These are phyloP conservation scores for Aspergillus clavatus DNA, from an alignment of 2,329 filamentous ascomycete species.

Conservation along the genomic window DNA sequence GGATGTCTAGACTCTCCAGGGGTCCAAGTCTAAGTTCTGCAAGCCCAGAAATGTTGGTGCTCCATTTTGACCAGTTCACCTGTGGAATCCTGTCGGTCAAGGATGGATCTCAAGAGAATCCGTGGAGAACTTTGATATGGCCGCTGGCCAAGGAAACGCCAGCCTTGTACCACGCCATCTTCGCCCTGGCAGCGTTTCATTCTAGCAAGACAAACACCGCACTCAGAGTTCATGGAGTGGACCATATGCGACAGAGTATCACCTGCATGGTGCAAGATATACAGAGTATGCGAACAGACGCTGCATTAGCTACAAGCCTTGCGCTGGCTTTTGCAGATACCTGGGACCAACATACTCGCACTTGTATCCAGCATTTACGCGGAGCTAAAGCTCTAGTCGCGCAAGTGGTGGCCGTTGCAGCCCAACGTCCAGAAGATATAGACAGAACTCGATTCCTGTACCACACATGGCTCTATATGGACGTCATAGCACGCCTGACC, in stretches of 20 bases:
- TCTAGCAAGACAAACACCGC: conserved; percentile 54
- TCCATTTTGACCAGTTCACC: conserved; percentile 61
- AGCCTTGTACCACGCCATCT: conserved; percentile 63
- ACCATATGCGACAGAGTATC: conserved; percentile 64
- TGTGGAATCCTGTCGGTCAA: conserved; percentile 68
- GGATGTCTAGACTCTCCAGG: conserved; percentile 33
- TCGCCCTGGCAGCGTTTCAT: conserved; percentile 66
- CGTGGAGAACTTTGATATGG: conserved; percentile 68
- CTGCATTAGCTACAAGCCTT: conserved; percentile 65
- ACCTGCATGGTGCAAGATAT: conserved; percentile 55
- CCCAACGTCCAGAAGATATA: conserved; percentile 44
- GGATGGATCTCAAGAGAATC: conserved; percentile 64
- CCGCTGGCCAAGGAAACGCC: conserved; percentile 60
- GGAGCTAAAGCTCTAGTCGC: conserved; percentile 62
- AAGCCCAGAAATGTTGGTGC: conserved; percentile 58
- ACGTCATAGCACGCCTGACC: conserved; percentile 65
- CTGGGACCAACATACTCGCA: conserved; percentile 66
- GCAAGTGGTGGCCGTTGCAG: conserved; percentile 49
- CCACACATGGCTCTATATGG: conserved; percentile 70
- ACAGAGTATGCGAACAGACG: conserved; percentile 59
- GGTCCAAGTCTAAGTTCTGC: conserved; percentile 47
- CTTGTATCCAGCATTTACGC: conserved; percentile 64
- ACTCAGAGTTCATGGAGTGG: conserved; percentile 59
- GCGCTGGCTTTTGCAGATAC: conserved; percentile 65
- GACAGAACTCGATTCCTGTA: conserved; percentile 61